Evolutionary conservation across 2,329 filamentous ascomycete genomes (phyloP), one percentile per base, ranked within the genome.

Genomic region (Hypoxylon sp.): DNA sequence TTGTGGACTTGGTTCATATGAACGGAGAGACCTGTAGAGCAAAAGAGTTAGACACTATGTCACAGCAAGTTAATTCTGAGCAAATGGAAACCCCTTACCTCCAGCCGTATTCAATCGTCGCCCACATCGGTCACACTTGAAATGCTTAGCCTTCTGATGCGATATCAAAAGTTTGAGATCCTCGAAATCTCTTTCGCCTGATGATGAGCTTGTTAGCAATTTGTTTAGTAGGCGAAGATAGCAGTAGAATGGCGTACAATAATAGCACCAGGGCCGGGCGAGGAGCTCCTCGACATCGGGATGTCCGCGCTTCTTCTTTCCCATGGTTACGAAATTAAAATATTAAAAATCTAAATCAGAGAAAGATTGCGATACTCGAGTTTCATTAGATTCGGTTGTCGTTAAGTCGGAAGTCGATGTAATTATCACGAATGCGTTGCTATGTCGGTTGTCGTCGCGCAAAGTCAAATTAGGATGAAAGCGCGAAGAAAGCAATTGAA

Each of bases 1-100:
- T 99, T 99, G 84, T 99, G 96, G 51, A 99, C 96, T 80, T 99
- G 96, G 78, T 95, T 97, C 93, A 98, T 92, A 79, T 99, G 96
- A 60, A 99, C 96, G 36, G 92, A 93, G 67, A 99, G 89, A 84
- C 96, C 94, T 97, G 73, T 19, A 56, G 52, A 43, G 43, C 71
- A 67, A 23, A 30, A 19, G 9, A 36, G 58, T 71, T 36, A 69
- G 53, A 43, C 67, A 23, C 36, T 21, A 43, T 30, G 38, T 50
- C 53, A 50, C 34, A 38, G 63, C 34, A 30, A 60, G 21, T 11
- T 6, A 55, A n/a, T 36, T 34, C n/a, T 6, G 36, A 13, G 53
- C n/a, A 48, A 61, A 69, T 48, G 7, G 52, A 19, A 28, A 51
- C 46, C 32, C 79, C 87, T 77, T 81, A 97, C 94, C 96, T 87